phyloP scores from a whole-genome alignment of 768 basidiomycete species.

The Collybia nuda region DNA sequence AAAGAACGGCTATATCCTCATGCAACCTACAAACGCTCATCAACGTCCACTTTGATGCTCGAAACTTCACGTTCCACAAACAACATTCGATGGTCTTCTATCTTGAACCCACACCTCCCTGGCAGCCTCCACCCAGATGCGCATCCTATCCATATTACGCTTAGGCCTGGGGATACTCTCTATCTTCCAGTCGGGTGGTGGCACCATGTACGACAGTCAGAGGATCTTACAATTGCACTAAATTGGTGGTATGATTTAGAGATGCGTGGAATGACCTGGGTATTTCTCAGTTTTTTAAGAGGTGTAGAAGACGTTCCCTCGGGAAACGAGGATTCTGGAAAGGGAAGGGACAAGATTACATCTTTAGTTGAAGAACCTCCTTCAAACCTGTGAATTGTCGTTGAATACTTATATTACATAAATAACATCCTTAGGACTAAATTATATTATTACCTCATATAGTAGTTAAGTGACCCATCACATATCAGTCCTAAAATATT shows the following conservation, averaged over 20 bases:
- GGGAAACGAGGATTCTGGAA: slow-evolving; percentile 29
- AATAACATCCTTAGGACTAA: too few relatives aligned
- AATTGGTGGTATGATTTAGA: slow-evolving; percentile 94
- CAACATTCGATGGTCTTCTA: slow-evolving; percentile 79
- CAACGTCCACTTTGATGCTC: slow-evolving; percentile 20
- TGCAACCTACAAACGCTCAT: slow-evolving; percentile 58
- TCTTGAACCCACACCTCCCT: slow-evolving; percentile 54
- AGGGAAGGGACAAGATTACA: background rate
- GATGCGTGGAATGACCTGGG: slow-evolving; percentile 69
- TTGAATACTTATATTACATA: too few relatives aligned
- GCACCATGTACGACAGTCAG: slow-evolving; percentile 82
- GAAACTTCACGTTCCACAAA: slow-evolving; percentile 28
- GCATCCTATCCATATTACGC: slow-evolving; percentile 63
- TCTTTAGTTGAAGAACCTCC: too few relatives aligned
- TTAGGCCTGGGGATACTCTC: slow-evolving; percentile 74
- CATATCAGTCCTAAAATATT: too few relatives aligned
- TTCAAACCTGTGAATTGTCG: too few relatives aligned
- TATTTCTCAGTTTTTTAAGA: slow-evolving; percentile 62
- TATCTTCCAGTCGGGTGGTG: slow-evolving; percentile 96
- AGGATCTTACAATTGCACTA: slow-evolving; percentile 61
- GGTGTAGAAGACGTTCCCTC: slow-evolving; percentile 35
- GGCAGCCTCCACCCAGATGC: slow-evolving; percentile 49
- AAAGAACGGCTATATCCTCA: slow-evolving; percentile 65
- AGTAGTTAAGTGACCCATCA: too few relatives aligned
- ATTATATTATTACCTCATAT: too few relatives aligned